These are phyloP conservation scores for Bacterosira constricta DNA, from an alignment of 108 stramenopile species.

Conservation along the genomic window DNA sequence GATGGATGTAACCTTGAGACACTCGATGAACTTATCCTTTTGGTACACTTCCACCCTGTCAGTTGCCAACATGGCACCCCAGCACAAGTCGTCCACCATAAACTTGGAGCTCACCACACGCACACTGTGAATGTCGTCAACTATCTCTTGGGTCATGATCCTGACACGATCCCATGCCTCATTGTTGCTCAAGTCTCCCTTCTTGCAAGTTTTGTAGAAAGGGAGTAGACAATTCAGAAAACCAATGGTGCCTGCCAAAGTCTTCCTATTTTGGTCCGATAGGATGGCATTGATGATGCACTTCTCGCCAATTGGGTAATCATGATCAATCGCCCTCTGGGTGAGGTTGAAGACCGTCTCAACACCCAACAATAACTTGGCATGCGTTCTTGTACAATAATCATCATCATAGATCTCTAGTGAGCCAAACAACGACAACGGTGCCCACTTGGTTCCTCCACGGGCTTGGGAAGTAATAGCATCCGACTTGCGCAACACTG, in stretches of 20 bases:
- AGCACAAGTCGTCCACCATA: neutral
- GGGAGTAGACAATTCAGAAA: slow-evolving; percentile 1
- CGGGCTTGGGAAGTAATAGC: neutral
- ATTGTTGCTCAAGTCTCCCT: neutral
- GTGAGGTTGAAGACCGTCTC: neutral
- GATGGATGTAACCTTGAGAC: slow-evolving; percentile 7
- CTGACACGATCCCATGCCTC: neutral
- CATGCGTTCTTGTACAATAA: neutral
- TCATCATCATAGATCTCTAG: slow-evolving; percentile 2
- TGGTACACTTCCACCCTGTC: neutral
- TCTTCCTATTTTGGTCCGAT: neutral
- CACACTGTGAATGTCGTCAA: neutral
- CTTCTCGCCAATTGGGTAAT: neutral
- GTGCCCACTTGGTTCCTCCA: slow-evolving; percentile 6
- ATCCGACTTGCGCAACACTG: neutral
- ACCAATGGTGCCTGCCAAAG: neutral
- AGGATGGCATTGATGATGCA: neutral
- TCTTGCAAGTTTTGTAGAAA: neutral
- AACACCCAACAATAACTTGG: neutral
- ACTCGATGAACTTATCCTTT: neutral
- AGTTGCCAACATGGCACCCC: neutral
- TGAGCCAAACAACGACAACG: neutral
- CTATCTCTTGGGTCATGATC: neutral
- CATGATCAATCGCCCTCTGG: slow-evolving; percentile 4
- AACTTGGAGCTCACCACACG: neutral